Percentiles rank a stretch among this genome's conserved stretches.
phyloP scores from a whole-genome alignment of 192 early-diverging fungal species.

The Pecoramyces ruminantium region DNA sequence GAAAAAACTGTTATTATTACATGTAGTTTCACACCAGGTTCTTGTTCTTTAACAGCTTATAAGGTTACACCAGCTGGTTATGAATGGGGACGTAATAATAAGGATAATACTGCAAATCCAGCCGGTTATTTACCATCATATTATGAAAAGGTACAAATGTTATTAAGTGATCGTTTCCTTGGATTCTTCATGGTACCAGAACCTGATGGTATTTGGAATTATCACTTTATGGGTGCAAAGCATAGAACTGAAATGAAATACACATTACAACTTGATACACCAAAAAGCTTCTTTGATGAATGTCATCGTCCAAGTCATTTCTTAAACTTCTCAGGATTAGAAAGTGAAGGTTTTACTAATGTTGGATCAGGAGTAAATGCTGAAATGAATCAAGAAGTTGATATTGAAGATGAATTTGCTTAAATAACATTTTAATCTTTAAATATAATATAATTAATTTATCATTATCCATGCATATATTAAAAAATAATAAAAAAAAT shows the following conservation, averaged over 20 bases:
- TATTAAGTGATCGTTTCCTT: constrained; percentile 86
- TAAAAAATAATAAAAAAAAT: no score
- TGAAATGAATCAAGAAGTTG: neutral
- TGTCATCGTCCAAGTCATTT: constrained; percentile 90
- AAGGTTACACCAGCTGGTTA: constrained; percentile 90
- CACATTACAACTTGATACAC: constrained; percentile 67
- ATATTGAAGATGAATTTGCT: neutral
- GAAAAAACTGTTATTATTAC: constrained; percentile 84
- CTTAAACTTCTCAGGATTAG: constrained; percentile 44
- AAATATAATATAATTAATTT: no score
- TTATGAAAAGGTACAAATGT: constrained; percentile 95
- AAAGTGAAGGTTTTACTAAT: neutral
- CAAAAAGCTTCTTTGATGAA: constrained; percentile 89
- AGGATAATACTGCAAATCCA: constrained; percentile 67
- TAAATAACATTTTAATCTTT: neutral
- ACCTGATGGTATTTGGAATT: constrained; percentile 90
- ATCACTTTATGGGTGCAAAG: constrained; percentile 94
- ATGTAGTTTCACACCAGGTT: constrained; percentile 95
- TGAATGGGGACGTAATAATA: constrained; percentile 91
- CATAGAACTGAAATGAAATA: constrained; percentile 89
- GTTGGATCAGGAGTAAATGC: neutral
- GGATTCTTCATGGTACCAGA: constrained; percentile 97
- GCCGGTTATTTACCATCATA: constrained; percentile 69
- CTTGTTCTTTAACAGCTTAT: constrained; percentile 87
- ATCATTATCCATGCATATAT: no score